Conservation (phyloP, 371 early-diverging fungal species). For the Smittium mucronatum region DNA sequence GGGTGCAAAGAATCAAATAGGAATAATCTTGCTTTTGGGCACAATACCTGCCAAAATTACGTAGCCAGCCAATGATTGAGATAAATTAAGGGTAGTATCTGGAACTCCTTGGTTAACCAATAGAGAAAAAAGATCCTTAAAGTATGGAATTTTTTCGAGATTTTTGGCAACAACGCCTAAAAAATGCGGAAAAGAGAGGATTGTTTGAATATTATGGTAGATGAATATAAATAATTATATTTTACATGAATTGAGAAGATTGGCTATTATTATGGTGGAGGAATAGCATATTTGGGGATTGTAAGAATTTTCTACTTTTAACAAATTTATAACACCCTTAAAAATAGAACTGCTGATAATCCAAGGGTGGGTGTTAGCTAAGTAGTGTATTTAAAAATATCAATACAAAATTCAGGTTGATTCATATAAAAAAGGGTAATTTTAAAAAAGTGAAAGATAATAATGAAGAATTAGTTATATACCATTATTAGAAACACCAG, state of each 20-base stretch:
- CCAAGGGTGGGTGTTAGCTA: conserved; percentile 4
- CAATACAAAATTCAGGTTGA: background rate
- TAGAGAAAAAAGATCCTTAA: background rate
- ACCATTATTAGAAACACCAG: conserved; percentile 9
- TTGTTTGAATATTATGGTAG: background rate
- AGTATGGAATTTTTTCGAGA: background rate
- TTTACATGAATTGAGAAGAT: conserved; percentile 7
- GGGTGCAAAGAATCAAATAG: background rate
- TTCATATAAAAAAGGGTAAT: background rate
- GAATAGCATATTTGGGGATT: conserved; percentile 8
- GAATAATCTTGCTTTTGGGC: too few relatives aligned
- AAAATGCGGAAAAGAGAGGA: background rate
- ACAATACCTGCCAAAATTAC: background rate
- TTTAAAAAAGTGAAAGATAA: background rate
- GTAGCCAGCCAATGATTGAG: background rate
- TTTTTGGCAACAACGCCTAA: background rate
- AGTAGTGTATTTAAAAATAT: background rate
- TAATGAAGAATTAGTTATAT: background rate
- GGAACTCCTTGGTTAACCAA: background rate
- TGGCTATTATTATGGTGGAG: background rate
- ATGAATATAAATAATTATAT: background rate
- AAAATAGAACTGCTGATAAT: conserved; percentile 10
- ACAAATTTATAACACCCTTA: background rate
- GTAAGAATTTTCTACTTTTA: background rate
- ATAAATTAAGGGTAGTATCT: background rate